Evolutionary conservation across 805 yeast species (phyloP).

Genomic region (Sugiyamaella smithiae): DNA sequence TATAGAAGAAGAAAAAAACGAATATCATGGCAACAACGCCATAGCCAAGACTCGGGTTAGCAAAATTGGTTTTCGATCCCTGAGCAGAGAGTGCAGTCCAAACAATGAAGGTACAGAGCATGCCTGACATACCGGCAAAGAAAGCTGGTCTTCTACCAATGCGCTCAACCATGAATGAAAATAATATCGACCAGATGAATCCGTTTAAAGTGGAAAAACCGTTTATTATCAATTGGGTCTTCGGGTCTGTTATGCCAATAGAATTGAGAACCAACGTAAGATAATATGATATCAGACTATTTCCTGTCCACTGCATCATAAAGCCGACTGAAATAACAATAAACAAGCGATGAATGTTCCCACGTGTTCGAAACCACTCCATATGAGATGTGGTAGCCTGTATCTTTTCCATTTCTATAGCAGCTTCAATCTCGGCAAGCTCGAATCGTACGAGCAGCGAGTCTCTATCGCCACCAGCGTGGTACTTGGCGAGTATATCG

Average conservation of each 20-base stretch:
- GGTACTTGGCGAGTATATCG: slow-evolving; percentile 13
- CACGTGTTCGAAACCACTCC: slow-evolving; percentile 13
- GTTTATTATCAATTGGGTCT: slow-evolving; percentile 15
- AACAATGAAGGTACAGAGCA: slow-evolving; percentile 9
- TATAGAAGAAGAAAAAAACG: slow-evolving; percentile 16
- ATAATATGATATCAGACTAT: slow-evolving; percentile 18
- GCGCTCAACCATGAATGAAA: slow-evolving; percentile 9
- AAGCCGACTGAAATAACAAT: slow-evolving; percentile 13
- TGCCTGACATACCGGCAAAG: neutral
- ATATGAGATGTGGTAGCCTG: neutral
- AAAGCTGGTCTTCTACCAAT: slow-evolving; percentile 10
- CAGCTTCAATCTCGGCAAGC: slow-evolving; percentile 9
- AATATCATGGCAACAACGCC: slow-evolving; percentile 20
- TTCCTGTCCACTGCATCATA: slow-evolving; percentile 17
- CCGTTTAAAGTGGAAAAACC: slow-evolving; percentile 13
- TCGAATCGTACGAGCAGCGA: slow-evolving; percentile 8
- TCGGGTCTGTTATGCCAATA: slow-evolving; percentile 44
- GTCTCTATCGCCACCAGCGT: slow-evolving; percentile 20
- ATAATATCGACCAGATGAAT: slow-evolving; percentile 11
- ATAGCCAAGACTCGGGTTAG: slow-evolving; percentile 15
- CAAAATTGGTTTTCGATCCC: slow-evolving; percentile 15
- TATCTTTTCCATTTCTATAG: slow-evolving; percentile 8
- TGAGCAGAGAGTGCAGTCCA: slow-evolving; percentile 7
- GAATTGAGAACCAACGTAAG: slow-evolving; percentile 44
- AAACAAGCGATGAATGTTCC: slow-evolving; percentile 11